Base-by-base conservation (phyloP, 345 rosid species). In the Eucalyptus decipiens region DNA sequence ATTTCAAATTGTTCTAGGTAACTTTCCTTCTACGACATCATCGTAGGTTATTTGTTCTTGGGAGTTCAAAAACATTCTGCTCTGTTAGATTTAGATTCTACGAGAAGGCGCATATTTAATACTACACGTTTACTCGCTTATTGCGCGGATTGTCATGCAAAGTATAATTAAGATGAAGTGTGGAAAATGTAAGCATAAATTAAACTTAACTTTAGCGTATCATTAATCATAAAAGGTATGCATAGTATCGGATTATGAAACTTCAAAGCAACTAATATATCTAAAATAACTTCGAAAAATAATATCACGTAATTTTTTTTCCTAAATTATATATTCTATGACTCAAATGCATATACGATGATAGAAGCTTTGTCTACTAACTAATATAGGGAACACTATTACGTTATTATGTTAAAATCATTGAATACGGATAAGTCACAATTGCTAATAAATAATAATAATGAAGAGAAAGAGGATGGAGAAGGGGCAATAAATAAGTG, bases 151-250 rank as follows among this genome's bases (percentile, higher is more conserved):
- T 67, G 40, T n/a, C 80, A 32, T 15, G 34, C 40, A 67, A 67
- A 32, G 80, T n/a, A 16, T 32, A 67, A 67, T 67, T n/a, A 67
- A 30, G 19, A n/a, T 32, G 80, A 14, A 65, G 0, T 0, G 17
- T 14, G 37, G 8, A 65, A 65, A n/a, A n/a, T 30, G 37, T 30
- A 30, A 65, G 17, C 76, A 56, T 56, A 56, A 56, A 56, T 56
- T 56, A 14, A 26, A 2, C 0, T 23, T 2, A 56, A 60, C 16
- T 60, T 60, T 28, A 60, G 32, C 67, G 0, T 28, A 60, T 60
- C 67, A 11, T 60, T 9, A 60, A 60, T 60, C 32, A 11, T 60
- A 26, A 60, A 26, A 60, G 67, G 67, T 62, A 28, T 13, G 5
- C 17, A 28, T 28, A 62, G 69, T 14, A 62, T 62, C 17, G 69